Conservation (phyloP, 257 asterid genomes). For the Penstemon newberryi region DNA sequence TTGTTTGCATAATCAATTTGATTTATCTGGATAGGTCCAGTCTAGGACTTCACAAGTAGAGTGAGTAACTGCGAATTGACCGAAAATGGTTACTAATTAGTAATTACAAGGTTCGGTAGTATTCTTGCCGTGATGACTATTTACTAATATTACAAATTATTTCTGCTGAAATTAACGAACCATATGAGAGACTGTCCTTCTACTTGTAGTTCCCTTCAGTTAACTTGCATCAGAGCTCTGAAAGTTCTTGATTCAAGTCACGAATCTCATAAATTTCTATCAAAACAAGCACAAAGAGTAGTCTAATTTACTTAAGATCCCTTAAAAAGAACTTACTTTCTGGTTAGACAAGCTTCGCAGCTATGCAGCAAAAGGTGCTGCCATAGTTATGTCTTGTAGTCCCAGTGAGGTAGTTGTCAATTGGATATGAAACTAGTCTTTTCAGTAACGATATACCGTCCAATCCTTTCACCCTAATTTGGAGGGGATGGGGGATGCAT, state of each 20-base stretch:
- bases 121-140: background rate
- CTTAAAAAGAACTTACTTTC: slow-evolving; percentile 13
- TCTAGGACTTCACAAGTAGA: background rate
- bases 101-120: background rate
- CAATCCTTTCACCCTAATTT: slow-evolving; percentile 3
- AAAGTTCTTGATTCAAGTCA: background rate
- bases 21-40: background rate
- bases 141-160: background rate
- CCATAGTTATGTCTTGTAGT: background rate
- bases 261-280: background rate
- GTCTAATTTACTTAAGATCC: background rate
- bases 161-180: background rate
- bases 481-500: background rate
- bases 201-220: background rate
- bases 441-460: background rate
- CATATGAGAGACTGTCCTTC: background rate
- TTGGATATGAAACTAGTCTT: background rate
- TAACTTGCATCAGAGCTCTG: background rate
- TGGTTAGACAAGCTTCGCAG: slow-evolving; percentile 2
- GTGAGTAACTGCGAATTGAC: background rate
- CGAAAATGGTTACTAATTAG: background rate
- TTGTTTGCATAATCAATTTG: background rate
- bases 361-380: background rate
- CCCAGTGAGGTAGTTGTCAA: slow-evolving; percentile 10
- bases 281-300: slow-evolving; percentile 2